These are phyloP conservation scores for Nakaseomyces kungkrabaensis DNA, from an alignment of 1,139 yeast species.

Conservation along the genomic window DNA sequence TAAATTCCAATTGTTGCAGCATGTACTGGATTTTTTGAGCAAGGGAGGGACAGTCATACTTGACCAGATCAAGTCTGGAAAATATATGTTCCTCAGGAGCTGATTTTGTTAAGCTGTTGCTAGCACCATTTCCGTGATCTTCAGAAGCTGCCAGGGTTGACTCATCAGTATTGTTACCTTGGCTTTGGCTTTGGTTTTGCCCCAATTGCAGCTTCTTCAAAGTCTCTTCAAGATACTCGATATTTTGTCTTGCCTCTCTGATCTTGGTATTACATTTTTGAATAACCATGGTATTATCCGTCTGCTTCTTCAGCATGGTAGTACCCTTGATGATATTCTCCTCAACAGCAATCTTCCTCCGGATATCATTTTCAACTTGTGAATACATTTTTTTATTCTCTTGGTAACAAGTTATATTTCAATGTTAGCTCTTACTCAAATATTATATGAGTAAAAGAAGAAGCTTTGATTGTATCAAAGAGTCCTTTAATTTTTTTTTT, in stretches of 20 bases:
- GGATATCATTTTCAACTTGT: conserved; percentile 44
- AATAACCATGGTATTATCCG: conserved; percentile 71
- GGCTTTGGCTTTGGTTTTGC: conserved; percentile 3
- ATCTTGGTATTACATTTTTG: conserved; percentile 87
- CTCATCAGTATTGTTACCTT: conserved; percentile 3
- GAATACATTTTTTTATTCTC: conserved; percentile 5
- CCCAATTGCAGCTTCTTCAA: conserved; percentile 50
- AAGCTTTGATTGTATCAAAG: too few relatives aligned
- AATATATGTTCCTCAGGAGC: conserved; percentile 28
- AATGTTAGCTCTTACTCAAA: too few relatives aligned
- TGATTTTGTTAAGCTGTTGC: conserved; percentile 19
- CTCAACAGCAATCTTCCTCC: conserved; percentile 78
- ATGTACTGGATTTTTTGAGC: conserved; percentile 94
- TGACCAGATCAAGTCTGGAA: conserved; percentile 69
- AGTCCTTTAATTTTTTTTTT: too few relatives aligned
- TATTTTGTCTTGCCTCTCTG: conserved; percentile 83
- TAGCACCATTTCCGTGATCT: not conserved
- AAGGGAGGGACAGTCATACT: conserved; percentile 86
- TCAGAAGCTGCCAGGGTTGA: not conserved
- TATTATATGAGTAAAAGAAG: too few relatives aligned
- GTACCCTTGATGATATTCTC: conserved; percentile 82
- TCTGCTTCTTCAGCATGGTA: conserved; percentile 63
- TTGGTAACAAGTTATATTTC: too few relatives aligned
- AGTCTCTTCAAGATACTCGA: conserved; percentile 76
- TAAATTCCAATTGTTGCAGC: conserved; percentile 90